Conservation (phyloP, 306 rosid species). For the Medicago lupulina region DNA sequence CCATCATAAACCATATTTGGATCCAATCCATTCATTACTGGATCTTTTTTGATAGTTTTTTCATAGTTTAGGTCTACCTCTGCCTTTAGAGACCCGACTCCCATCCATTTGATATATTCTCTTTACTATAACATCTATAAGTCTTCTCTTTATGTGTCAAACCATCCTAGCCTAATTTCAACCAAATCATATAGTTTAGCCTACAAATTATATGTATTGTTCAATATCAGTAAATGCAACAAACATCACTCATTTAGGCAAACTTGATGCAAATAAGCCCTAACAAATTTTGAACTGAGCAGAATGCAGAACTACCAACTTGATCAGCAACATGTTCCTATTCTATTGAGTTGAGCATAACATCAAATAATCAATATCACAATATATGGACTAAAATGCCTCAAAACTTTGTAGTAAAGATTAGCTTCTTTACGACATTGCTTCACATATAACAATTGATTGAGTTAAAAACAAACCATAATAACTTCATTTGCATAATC, state of each 20-base stretch:
- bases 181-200: background rate
- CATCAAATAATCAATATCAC: background rate
- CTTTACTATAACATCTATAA: too few relatives aligned
- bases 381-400: too few relatives aligned
- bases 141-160: too few relatives aligned
- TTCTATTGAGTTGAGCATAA: background rate
- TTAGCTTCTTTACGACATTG: too few relatives aligned
- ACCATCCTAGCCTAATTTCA: too few relatives aligned
- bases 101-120: too few relatives aligned
- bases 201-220: background rate
- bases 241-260: background rate
- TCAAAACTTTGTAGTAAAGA: too few relatives aligned
- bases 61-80: too few relatives aligned
- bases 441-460: background rate
- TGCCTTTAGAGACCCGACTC: too few relatives aligned
- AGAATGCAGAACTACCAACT: slow-evolving; percentile 29
- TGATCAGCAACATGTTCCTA: background rate
- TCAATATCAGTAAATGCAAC: background rate
- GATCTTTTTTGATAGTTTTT: too few relatives aligned
- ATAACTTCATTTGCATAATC: slow-evolving; percentile 4
- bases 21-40: too few relatives aligned
- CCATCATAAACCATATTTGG: too few relatives aligned
- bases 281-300: background rate
- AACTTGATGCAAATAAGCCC: background rate
- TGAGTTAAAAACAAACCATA: background rate